phyloP scores from a whole-genome alignment of 306 rosid species.

The Cucurbita moschata region DNA sequence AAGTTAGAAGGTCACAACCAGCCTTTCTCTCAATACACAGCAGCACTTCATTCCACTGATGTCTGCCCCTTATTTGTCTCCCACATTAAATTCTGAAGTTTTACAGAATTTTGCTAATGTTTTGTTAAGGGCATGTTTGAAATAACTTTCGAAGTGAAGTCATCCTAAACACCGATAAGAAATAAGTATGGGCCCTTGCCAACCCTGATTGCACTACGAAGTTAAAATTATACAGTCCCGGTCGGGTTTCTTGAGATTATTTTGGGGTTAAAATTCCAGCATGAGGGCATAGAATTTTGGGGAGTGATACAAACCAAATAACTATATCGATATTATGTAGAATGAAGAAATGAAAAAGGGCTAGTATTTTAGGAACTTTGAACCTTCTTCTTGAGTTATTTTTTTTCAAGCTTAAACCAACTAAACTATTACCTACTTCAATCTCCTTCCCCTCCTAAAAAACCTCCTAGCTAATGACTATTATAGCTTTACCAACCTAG shows the following conservation, averaged over 20 bases:
- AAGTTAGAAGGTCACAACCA: not conserved
- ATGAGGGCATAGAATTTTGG: not conserved
- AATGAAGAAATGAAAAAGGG: too few species aligned
- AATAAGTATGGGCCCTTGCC: not conserved
- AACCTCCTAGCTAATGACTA: too few species aligned
- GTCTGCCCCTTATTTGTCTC: not conserved
- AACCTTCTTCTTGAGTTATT: not conserved
- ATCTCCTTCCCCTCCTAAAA: too few species aligned
- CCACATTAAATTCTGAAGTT: not conserved
- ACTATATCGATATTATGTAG: too few species aligned
- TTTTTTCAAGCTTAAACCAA: not conserved
- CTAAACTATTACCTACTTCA: not conserved
- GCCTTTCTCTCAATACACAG: not conserved
- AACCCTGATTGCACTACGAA: not conserved
- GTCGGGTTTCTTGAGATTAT: too few species aligned
- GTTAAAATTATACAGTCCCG: not conserved
- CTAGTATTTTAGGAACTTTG: too few species aligned
- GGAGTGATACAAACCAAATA: not conserved
- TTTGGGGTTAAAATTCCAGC: too few species aligned
- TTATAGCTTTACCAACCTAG: too few species aligned
- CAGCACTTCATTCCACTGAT: not conserved
- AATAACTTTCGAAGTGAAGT: too few species aligned
- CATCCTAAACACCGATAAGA: not conserved
- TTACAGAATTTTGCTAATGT: too few species aligned
- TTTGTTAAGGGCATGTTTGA: too few species aligned